Conservation (phyloP, 2,329 filamentous ascomycete genomes). For the Fusarium sp. region DNA sequence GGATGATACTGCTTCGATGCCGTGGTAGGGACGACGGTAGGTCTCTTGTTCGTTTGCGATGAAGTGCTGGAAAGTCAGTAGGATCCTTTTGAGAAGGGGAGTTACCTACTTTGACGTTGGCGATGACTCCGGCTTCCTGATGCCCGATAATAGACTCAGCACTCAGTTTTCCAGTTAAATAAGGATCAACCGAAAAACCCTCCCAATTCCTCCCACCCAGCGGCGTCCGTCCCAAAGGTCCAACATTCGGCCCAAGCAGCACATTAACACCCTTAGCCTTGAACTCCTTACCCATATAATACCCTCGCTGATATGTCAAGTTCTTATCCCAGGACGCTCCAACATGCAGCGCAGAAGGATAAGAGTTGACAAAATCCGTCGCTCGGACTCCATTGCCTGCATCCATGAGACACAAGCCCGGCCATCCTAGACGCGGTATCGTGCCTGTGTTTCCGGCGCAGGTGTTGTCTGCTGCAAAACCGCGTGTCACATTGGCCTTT, state of each 20-base stretch:
- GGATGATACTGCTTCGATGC: slow-evolving; percentile 64
- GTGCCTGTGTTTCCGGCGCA: slow-evolving; percentile 61
- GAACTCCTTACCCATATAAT: slow-evolving; percentile 68
- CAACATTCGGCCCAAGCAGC: slow-evolving; percentile 76
- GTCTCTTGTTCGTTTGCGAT: slow-evolving; percentile 72
- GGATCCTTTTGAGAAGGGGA: fast-evolving
- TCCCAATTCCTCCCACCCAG: slow-evolving; percentile 81
- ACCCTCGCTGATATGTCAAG: slow-evolving; percentile 62
- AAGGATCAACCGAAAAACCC: slow-evolving; percentile 77
- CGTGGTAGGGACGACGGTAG: slow-evolving; percentile 54
- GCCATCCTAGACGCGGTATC: slow-evolving; percentile 58
- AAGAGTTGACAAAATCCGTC: slow-evolving; percentile 61
- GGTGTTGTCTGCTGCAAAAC: slow-evolving; percentile 64
- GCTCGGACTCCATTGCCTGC: slow-evolving; percentile 62
- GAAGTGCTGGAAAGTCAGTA: slow-evolving; percentile 56
- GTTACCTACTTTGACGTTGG: slow-evolving; percentile 67
- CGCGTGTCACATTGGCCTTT: slow-evolving; percentile 65
- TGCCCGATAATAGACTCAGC: slow-evolving; percentile 80
- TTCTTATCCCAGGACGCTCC: slow-evolving; percentile 63
- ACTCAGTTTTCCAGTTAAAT: slow-evolving; percentile 75
- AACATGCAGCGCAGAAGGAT: slow-evolving; percentile 60
- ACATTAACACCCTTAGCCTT: slow-evolving; percentile 71
- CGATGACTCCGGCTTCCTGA: slow-evolving; percentile 82
- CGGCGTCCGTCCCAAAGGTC: slow-evolving; percentile 76
- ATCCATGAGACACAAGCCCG: slow-evolving; percentile 62